These are phyloP conservation scores for Globisporangium apiculatum DNA, from an alignment of 352 stramenopile species.

Conservation along the genomic window DNA sequence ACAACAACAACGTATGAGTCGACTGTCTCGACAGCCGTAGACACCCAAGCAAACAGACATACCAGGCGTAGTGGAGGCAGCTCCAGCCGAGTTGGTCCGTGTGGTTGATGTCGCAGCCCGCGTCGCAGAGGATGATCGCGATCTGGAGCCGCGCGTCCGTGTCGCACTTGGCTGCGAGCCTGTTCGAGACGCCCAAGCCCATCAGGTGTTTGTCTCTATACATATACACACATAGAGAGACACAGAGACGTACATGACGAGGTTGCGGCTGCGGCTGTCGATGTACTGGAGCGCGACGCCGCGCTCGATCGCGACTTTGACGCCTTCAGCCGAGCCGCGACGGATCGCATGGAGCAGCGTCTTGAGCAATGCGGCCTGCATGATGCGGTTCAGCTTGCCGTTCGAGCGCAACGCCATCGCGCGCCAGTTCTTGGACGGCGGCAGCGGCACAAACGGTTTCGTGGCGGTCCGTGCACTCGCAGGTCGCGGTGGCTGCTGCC, in stretches of 20 bases:
- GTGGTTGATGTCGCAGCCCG: conserved; percentile 83
- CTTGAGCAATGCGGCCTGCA: conserved; percentile 80
- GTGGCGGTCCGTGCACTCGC: conserved; percentile 5
- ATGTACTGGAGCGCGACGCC: conserved; percentile 71
- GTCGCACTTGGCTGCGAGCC: conserved; percentile 74
- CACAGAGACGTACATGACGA: conserved; percentile 53
- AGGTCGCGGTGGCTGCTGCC: conserved; percentile 1
- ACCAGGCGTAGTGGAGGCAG: conserved; percentile 85
- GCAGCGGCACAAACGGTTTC: conserved; percentile 43
- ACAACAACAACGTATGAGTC: too few relatives aligned
- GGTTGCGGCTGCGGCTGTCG: conserved; percentile 68
- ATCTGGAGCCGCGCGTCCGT: conserved; percentile 75
- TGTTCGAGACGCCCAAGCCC: conserved; percentile 4
- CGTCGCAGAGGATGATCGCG: conserved; percentile 78
- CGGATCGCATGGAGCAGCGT: conserved; percentile 80
- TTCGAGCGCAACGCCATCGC: conserved; percentile 49
- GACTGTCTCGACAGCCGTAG: too few relatives aligned
- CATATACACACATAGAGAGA: neutral
- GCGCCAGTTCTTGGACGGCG: conserved; percentile 36
- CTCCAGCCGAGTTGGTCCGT: conserved; percentile 77
- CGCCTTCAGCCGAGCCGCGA: conserved; percentile 66
- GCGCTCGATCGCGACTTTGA: conserved; percentile 81
- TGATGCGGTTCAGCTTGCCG: conserved; percentile 58
- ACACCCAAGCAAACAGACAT: conserved; percentile 8
- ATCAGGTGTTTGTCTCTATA: too few relatives aligned